phyloP scores from a whole-genome alignment of 768 basidiomycete species.

The Hygrophoropsis aurantiaca region DNA sequence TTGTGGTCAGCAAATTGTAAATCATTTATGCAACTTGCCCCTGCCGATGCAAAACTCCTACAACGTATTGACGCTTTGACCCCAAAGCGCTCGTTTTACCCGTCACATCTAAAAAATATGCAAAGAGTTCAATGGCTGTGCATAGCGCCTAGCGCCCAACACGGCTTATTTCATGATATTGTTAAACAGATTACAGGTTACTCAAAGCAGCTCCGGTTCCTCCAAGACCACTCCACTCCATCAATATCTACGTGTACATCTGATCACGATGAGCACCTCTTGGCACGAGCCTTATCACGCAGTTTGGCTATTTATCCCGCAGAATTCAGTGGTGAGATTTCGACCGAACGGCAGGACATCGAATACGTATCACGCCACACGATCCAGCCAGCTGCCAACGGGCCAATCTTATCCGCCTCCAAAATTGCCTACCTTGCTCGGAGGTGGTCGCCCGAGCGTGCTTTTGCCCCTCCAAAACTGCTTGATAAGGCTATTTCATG shows the following conservation, averaged over 20 bases:
- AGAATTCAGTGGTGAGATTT: conserved; percentile 3
- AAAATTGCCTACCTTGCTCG: conserved; percentile 9
- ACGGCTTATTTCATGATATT: conserved; percentile 20
- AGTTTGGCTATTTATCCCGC: conserved; percentile 12
- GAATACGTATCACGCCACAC: conserved; percentile 12
- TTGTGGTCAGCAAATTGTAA: conserved; percentile 32
- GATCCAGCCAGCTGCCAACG: not conserved
- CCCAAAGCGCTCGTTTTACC: conserved; percentile 35
- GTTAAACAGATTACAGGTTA: conserved; percentile 25
- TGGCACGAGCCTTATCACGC: conserved; percentile 14
- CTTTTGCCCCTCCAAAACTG: not conserved
- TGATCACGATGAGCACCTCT: conserved; percentile 9
- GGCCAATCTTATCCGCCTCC: conserved; percentile 17
- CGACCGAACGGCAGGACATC: conserved; percentile 1
- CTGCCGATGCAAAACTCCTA: conserved; percentile 28
- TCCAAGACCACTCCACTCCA: not conserved
- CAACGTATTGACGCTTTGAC: conserved; percentile 29
- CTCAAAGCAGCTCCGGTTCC: conserved; percentile 5
- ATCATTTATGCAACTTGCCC: conserved; percentile 36
- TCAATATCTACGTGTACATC: conserved; percentile 13
- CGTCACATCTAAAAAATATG: conserved; percentile 31
- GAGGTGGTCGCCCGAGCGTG: not conserved
- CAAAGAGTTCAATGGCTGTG: conserved; percentile 33
- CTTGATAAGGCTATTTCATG: not conserved
- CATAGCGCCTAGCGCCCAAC: conserved; percentile 26